Percentiles rank a stretch among this genome's conserved stretches.
phyloP scores from a whole-genome alignment of 2,329 filamentous ascomycete genomes.

The Pseudogymnoascus destructans region DNA sequence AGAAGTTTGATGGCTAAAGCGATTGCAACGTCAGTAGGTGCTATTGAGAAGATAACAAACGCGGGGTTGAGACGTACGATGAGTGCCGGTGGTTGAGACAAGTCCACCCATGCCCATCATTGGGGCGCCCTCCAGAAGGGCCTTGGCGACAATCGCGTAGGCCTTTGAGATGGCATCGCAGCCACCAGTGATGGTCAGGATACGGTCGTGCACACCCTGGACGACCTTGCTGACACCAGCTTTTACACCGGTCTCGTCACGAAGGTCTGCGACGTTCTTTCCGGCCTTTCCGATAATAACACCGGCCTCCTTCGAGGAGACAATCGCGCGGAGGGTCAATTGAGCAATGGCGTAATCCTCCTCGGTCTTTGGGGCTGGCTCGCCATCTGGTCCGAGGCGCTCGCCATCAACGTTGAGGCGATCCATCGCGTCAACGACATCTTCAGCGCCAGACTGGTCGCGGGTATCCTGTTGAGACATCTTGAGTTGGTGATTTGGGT shows the following conservation, averaged over 20 bases:
- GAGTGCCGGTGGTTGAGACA: constrained; percentile 75
- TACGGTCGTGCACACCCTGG: constrained; percentile 90
- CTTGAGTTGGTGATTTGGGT: constrained; percentile 10
- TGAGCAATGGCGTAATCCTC: constrained; percentile 91
- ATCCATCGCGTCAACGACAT: constrained; percentile 47
- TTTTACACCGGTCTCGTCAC: constrained; percentile 95
- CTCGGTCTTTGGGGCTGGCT: constrained; percentile 77
- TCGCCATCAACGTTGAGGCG: constrained; percentile 45
- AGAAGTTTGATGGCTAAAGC: constrained; percentile 79
- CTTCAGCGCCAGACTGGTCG: constrained; percentile 30
- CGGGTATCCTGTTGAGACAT: constrained; percentile 25
- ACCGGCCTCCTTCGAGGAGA: constrained; percentile 96
- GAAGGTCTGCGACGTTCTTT: constrained; percentile 93
- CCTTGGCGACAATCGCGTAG: constrained; percentile 84
- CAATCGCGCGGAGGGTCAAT: constrained; percentile 89
- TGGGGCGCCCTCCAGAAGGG: constrained; percentile 83
- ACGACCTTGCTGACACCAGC: constrained; percentile 98
- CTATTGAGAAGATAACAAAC: constrained; percentile 14
- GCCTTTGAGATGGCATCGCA: constrained; percentile 82
- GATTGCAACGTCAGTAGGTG: constrained; percentile 8
- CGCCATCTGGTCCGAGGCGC: constrained; percentile 58
- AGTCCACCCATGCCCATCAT: constrained; percentile 93
- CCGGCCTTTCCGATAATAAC: constrained; percentile 98
- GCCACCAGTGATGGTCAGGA: constrained; percentile 85
- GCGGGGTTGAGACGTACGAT: constrained; percentile 54